Base-by-base conservation (phyloP, 148 eudicot genomes). In the Rheum nobile region DNA sequence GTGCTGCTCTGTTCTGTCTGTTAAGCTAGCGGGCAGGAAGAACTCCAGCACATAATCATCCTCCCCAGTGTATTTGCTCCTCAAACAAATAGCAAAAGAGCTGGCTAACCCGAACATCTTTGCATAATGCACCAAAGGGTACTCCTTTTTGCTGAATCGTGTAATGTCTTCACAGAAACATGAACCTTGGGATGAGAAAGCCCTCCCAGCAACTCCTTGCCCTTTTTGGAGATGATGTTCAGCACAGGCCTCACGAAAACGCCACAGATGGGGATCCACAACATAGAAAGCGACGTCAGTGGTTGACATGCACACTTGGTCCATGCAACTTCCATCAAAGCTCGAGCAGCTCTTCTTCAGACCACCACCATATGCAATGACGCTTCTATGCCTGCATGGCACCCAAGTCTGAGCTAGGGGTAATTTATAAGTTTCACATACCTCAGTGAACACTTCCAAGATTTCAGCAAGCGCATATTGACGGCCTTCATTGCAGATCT, bases 391-490 rank as follows among this genome's bases (percentile, higher is more conserved):
- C 80, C 85, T 87, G 85, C 97, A 92, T 1, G 97, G 96, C 48
- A 91, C 90, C 99, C 99, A 95, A 24, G 97, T 92, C 85, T 96
- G 99, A 76, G 99, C 99, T 76, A 96, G 84, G 42, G 99, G 99
- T 61, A 96, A 37, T 47, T 89, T 85, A 75, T 90, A 86, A 54
- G 86, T 87, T 80, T 96, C 99, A 77, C 97, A 96, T 24, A 90
- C 87, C 76, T 84, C 88, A 37, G 92, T 87, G 55, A 96, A 69
- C 71, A 91, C 90, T 84, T 89, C 92, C 84, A 90, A 76, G 71
- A 96, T 96, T 79, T 96, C 99, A 72, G 88, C 82, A 76, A 96
- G 85, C 24, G 92, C 96, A 72, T 90, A 85, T 75, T 92, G 97
- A 43, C 97, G 96, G 71, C 96, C 92, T 85, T 90, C 88, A 75